Base-by-base conservation (phyloP, 2,329 filamentous ascomycete genomes). In the Amphichorda felina region DNA sequence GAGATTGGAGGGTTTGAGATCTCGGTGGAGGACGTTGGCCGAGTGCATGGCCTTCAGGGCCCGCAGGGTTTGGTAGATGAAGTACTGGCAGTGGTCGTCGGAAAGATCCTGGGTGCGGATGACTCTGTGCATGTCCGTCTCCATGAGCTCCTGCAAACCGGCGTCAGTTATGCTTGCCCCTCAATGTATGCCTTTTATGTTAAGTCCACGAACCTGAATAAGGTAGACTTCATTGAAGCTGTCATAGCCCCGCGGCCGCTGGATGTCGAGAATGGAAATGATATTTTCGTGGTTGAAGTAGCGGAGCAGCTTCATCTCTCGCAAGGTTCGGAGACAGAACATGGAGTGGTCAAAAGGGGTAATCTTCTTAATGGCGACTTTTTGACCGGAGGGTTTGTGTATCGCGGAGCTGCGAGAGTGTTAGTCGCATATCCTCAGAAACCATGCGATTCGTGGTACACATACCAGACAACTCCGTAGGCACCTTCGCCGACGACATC, bases 281-380 rank as follows among this genome's bases (percentile, higher is more conserved):
- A 98, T 96, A 64, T 98, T 98, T 65, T 98, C 91, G 58, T 98
- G 91, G 66, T 96, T 98, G 70, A 98, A 98, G 65, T 98, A 96
- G 51, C 91, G 77, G 52, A 98, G 68, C 39, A 98, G 72, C 75
- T 98, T 98, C 91, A 98, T 98, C 66, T 98, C 91, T 60, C 91
- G 87, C 46, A 98, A 70, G 1, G 91, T 98, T 58, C 91, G 75
- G 51, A 98, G 67, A 59, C 89, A 95, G 71, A 95, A 95, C 88
- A 95, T 95, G 57, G 87, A 94, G 60, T 96, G 91, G 54, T 98
- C 91, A 61, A 98, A 98, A 5, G 91, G 91, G 0, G 88, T 96
- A 53, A 98, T 98, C 75, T 98, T 98, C 73, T 98, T 98, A 71
- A 98, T 98, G 41, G 91, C 91, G 41, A 98, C 91, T 65, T 96